Evolutionary conservation across 2,329 filamentous ascomycete species (phyloP).

Genomic region (Trichoderma sp.): DNA sequence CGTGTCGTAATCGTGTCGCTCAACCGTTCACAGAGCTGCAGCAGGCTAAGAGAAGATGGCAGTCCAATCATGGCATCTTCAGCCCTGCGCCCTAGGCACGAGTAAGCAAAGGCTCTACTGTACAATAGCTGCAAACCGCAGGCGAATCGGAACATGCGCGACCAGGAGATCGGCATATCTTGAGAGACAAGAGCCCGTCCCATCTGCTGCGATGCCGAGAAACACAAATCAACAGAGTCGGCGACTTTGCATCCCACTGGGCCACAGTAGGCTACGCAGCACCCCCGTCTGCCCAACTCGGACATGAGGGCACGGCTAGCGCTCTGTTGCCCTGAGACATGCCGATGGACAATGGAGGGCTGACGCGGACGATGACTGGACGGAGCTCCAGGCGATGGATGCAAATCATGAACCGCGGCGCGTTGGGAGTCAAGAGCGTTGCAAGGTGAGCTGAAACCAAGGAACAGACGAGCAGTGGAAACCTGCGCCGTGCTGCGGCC

Average conservation of each 20-base stretch:
- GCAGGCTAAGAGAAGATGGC: background rate
- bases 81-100: background rate
- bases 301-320: slow-evolving; percentile 18
- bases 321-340: slow-evolving; percentile 26
- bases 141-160: slow-evolving; percentile 22
- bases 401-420: slow-evolving; percentile 17
- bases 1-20: background rate
- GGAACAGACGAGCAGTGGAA: background rate
- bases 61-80: background rate
- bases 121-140: background rate
- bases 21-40: background rate
- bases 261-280: background rate
- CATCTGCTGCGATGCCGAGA: background rate
- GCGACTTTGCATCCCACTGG: background rate
- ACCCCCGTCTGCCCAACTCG: background rate
- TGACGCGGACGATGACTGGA: slow-evolving; percentile 19
- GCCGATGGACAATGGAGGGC: slow-evolving; percentile 22
- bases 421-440: slow-evolving; percentile 4
- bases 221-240: background rate
- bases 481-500: background rate
- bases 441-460: slow-evolving; percentile 17
- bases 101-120: background rate
- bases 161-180: background rate
- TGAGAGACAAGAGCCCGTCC: background rate
- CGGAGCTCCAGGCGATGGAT: slow-evolving; percentile 8